A percentile compares a stretch with the other conserved stretches of the same genome.
Evolutionary conservation across 2,329 filamentous ascomycete species (phyloP).

Genomic region (Sporothrix brunneoviolacea): DNA sequence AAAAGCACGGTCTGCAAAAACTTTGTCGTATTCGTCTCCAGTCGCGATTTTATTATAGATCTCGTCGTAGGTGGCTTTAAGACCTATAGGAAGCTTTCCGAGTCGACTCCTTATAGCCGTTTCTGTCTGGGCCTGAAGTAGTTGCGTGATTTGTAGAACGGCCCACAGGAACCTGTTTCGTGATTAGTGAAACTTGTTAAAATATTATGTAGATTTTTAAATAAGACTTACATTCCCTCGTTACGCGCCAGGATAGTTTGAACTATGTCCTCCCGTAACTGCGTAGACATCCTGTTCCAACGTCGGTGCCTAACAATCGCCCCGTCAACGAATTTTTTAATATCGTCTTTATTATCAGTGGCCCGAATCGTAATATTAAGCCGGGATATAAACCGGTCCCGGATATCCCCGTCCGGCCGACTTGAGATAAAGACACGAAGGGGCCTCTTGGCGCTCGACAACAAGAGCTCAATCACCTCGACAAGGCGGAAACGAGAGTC

Average conservation of each 20-base stretch:
- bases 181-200: not conserved
- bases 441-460: slow-evolving; percentile 19
- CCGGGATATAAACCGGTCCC: slow-evolving; percentile 15
- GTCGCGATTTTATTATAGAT: slow-evolving; percentile 18
- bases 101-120: slow-evolving; percentile 22
- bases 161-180: slow-evolving; percentile 29
- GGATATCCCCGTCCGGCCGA: slow-evolving; percentile 26
- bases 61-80: slow-evolving; percentile 26
- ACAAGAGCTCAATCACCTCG: slow-evolving; percentile 21
- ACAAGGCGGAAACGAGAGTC: slow-evolving; percentile 23
- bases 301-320: slow-evolving; percentile 19
- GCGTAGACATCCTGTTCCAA: slow-evolving; percentile 16
- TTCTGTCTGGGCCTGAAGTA: slow-evolving; percentile 20
- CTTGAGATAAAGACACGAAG: slow-evolving; percentile 31
- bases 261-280: slow-evolving; percentile 20
- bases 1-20: slow-evolving; percentile 14
- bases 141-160: slow-evolving; percentile 24
- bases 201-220: not conserved
- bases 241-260: slow-evolving; percentile 19
- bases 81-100: slow-evolving; percentile 24
- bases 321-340: slow-evolving; percentile 22
- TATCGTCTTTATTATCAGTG: slow-evolving; percentile 25
- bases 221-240: slow-evolving; percentile 24
- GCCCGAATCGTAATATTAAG: slow-evolving; percentile 23
- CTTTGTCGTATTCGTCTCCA: slow-evolving; percentile 9